These are phyloP conservation scores for Coemansia sp. DNA, from an alignment of 192 early-diverging fungal genomes.

Conservation along the genomic window DNA sequence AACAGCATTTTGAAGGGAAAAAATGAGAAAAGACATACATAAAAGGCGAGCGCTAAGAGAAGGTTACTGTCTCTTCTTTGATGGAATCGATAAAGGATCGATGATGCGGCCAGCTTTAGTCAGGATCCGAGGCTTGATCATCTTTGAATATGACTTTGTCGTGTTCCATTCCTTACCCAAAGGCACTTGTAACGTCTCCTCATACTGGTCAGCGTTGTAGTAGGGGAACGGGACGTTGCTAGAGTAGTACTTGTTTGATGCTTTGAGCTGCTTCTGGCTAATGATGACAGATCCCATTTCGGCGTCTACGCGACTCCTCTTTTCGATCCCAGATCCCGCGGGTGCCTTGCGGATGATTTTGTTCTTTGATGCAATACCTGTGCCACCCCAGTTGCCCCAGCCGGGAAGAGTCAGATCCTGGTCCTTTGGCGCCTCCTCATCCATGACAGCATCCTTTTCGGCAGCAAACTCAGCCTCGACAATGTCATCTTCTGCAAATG, in stretches of 20 bases:
- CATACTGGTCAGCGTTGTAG: conserved; percentile 84
- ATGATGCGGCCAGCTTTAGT: conserved; percentile 86
- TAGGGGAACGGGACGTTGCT: conserved; percentile 81
- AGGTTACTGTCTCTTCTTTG: conserved; percentile 53
- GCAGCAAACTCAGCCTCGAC: conserved; percentile 84
- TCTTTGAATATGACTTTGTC: conserved; percentile 63
- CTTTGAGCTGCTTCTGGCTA: conserved; percentile 81
- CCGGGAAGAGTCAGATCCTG: conserved; percentile 87
- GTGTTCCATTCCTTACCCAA: conserved; percentile 99
- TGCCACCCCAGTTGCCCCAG: conserved; percentile 88
- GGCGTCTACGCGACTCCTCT: conserved; percentile 24
- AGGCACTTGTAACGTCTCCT: conserved; percentile 77
- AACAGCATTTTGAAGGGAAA: too few species aligned
- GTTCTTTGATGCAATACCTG: conserved; percentile 63
- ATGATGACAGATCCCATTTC: conserved; percentile 76
- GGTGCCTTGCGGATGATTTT: conserved; percentile 57
- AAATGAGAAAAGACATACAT: too few species aligned
- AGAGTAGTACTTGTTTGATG: conserved; percentile 71
- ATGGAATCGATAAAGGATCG: conserved; percentile 74
- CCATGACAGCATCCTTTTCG: conserved; percentile 72
- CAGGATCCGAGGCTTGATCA: conserved; percentile 78
- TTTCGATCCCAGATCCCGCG: conserved; percentile 21
- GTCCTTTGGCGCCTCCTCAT: conserved; percentile 76
- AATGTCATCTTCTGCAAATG: conserved; percentile 94
- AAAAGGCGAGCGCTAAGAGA: too few species aligned